Evolutionary conservation across 768 basidiomycete genomes (phyloP), one percentile per base, ranked within the genome.

Genomic region (Amanita muscaria): DNA sequence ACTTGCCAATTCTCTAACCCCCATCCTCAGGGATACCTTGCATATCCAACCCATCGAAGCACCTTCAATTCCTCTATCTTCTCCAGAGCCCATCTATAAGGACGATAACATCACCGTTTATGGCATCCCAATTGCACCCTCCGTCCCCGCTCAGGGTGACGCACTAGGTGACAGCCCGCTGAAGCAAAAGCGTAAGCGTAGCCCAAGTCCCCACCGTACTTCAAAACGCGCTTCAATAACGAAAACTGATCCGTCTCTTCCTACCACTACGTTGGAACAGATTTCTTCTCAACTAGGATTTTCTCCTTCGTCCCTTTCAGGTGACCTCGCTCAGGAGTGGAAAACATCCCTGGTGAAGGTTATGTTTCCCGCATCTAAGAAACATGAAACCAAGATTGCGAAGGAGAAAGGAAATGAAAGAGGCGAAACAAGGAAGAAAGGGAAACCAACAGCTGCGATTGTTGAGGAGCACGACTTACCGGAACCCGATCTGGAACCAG

Each of bases 71-170:
- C 49, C 50, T 18, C 35, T 54, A 5, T 32, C 57, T 4, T 48
- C 58, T 1, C 56, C 63, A 7, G 58, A 62, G 19, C 78, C 79
- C 2, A 62, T 79, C 25, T 86, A 70, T 61, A 63, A 67, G 44
- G 86, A 88, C 54, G 65, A 72, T 8, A 79, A 79, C 51, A 60
- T 90, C 41, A 67, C 73, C 6, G 71, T 88, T 5, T 86, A 82
- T 52, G 70, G 74, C 1, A 66, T 87, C 30, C 73, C 83, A 3
- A 51, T 76, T 37, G 49, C 61, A 5, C 57, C 59, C 21, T 47
- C 41, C n/a, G 25, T 25, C 18, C 5, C 44, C n/a, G 21, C n/a
- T 27, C 35, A 37, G 19, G n/a, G 14, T 3, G 23, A 18, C 24
- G 9, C n/a, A 10, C 16, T 23, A 3, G 15, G 24, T n/a, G 60